Percentiles rank a stretch among this genome's conserved stretches.
Conservation (phyloP, 306 rosid species). For the Nissolia schottii region DNA sequence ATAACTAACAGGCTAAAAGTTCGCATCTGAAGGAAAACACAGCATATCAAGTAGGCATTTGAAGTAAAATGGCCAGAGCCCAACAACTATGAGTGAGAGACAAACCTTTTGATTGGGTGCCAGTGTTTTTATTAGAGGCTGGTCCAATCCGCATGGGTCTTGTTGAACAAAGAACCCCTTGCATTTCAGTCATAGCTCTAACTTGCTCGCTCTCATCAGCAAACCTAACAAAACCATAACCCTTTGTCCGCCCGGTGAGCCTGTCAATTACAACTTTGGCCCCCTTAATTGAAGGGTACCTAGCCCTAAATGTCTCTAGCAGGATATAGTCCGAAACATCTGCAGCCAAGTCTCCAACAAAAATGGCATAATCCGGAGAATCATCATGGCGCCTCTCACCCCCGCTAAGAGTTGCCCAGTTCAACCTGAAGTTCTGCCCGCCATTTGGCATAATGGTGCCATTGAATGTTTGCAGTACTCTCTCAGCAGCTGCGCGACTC, state of each 20-base stretch:
- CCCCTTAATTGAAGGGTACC: slow-evolving; percentile 63
- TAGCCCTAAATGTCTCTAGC: slow-evolving; percentile 60
- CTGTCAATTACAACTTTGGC: slow-evolving; percentile 96
- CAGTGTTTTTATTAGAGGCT: slow-evolving; percentile 86
- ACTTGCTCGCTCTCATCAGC: slow-evolving; percentile 83
- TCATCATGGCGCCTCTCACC: slow-evolving; percentile 91
- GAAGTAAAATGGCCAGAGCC: neutral
- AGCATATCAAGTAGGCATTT: neutral
- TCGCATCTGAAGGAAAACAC: neutral
- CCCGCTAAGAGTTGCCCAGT: slow-evolving; percentile 83
- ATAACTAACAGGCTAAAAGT: neutral
- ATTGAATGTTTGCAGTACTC: slow-evolving; percentile 65
- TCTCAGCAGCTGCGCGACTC: slow-evolving; percentile 71
- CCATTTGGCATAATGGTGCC: slow-evolving; percentile 89
- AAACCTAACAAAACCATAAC: slow-evolving; percentile 93
- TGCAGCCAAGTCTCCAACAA: slow-evolving; percentile 92
- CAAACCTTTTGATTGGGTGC: slow-evolving; percentile 78
- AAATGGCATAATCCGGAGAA: slow-evolving; percentile 72
- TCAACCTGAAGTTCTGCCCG: slow-evolving; percentile 77
- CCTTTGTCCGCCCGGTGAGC: slow-evolving; percentile 86
- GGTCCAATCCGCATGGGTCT: slow-evolving; percentile 97
- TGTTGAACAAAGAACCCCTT: slow-evolving; percentile 83
- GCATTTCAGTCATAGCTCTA: slow-evolving; percentile 93
- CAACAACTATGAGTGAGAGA: neutral
- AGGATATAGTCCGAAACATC: slow-evolving; percentile 82